Conservation (phyloP, 2,329 filamentous ascomycete species). For the Aureobasidium pullulans region DNA sequence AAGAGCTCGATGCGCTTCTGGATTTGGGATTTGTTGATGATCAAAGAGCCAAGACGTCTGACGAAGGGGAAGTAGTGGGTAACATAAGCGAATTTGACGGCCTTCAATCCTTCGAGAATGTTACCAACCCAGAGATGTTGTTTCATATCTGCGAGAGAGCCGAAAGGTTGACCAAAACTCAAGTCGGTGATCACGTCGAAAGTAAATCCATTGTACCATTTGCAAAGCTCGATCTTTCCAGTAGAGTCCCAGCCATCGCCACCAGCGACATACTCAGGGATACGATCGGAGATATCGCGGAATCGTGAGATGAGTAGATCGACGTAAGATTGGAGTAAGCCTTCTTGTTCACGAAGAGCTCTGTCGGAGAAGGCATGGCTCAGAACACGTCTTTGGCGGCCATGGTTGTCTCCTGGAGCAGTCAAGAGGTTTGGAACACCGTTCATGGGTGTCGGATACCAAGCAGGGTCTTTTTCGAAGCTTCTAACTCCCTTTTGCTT, state of each 20-base stretch:
- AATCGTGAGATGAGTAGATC: slow-evolving; percentile 33
- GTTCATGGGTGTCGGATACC: slow-evolving; percentile 28
- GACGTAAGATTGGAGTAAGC: slow-evolving; percentile 32
- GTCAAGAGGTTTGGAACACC: slow-evolving; percentile 17
- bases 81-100: slow-evolving; percentile 23
- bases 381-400: slow-evolving; percentile 30
- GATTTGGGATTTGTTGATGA: slow-evolving; percentile 19
- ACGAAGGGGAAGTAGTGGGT: slow-evolving; percentile 22
- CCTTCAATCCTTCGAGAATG: slow-evolving; percentile 21
- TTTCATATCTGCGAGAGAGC: slow-evolving; percentile 20
- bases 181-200: slow-evolving; percentile 34
- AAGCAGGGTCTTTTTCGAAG: slow-evolving; percentile 31
- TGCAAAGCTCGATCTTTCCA: slow-evolving; percentile 21
- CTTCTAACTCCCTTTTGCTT: slow-evolving; percentile 28
- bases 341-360: slow-evolving; percentile 35
- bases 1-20: slow-evolving; percentile 20
- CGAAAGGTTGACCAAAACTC: slow-evolving; percentile 27
- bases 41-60: slow-evolving; percentile 9
- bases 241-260: slow-evolving; percentile 11
- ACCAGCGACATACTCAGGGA: not conserved
- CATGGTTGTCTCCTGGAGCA: slow-evolving; percentile 27
- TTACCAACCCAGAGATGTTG: slow-evolving; percentile 28
- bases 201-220: slow-evolving; percentile 31
- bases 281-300: not conserved
- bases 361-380: slow-evolving; percentile 37